Conservation (phyloP, 495 filamentous ascomycete genomes). For the Penicillium mononematosum region DNA sequence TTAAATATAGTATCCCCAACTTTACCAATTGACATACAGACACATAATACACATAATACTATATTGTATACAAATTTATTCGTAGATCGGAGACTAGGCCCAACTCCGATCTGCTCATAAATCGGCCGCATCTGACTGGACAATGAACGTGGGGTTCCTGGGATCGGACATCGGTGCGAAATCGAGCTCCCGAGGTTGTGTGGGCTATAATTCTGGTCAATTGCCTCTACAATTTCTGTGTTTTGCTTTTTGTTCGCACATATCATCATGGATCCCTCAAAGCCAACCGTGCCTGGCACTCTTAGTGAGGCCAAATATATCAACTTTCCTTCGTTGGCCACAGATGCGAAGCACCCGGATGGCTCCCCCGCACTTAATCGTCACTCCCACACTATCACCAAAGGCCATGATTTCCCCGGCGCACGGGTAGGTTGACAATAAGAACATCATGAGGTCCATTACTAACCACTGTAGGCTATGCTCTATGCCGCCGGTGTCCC, state of each 20-base stretch:
- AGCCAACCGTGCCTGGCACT: conserved; percentile 22
- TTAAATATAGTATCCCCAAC: neutral
- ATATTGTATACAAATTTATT: neutral
- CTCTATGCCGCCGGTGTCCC: conserved; percentile 92
- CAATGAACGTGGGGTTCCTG: conserved; percentile 20
- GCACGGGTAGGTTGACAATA: conserved; percentile 63
- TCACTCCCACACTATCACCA: conserved; percentile 70
- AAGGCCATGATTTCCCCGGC: conserved; percentile 88
- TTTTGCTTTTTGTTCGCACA: neutral
- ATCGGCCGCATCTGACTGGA: conserved; percentile 25
- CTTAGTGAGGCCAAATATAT: conserved; percentile 55
- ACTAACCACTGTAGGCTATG: conserved; percentile 67
- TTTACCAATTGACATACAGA: neutral
- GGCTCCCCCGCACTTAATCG: conserved; percentile 66
- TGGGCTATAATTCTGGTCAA: neutral
- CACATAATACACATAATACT: neutral
- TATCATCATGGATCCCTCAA: conserved; percentile 28
- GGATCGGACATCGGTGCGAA: conserved; percentile 27
- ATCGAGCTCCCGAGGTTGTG: conserved; percentile 4
- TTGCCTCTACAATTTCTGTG: neutral
- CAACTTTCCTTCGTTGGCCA: conserved; percentile 59
- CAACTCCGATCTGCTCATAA: conserved; percentile 31
- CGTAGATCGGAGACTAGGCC: conserved; percentile 20
- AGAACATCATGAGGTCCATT: neutral
- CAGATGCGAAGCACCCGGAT: conserved; percentile 55